Evolutionary conservation across 139 green algal species (phyloP).

Genomic region (Tetradesmus lagerheimii): DNA sequence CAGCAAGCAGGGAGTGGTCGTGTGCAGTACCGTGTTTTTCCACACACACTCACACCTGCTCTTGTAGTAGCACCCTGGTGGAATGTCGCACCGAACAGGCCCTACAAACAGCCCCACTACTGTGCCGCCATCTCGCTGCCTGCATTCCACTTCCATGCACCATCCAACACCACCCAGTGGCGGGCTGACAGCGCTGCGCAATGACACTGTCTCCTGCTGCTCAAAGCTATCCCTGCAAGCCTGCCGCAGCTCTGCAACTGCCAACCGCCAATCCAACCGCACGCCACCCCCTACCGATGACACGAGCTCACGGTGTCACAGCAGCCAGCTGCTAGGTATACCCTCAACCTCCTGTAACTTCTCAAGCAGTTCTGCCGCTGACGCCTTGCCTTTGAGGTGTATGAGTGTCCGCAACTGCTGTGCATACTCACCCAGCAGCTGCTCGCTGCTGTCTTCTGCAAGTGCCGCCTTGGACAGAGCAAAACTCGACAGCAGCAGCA

Average conservation of each 20-base stretch:
- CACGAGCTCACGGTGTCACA: background rate
- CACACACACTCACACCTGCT: no score
- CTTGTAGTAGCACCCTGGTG: no score
- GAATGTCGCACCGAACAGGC: no score
- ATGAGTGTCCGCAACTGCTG: background rate
- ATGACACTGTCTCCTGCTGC: background rate
- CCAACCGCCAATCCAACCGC: background rate
- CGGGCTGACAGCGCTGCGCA: background rate
- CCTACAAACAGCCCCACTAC: no score
- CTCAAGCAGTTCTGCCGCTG: background rate
- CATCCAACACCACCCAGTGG: background rate
- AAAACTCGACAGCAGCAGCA: background rate
- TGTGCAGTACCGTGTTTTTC: no score
- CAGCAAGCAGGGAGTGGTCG: no score
- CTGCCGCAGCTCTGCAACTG: background rate
- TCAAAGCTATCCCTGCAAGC: background rate
- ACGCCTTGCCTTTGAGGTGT: background rate
- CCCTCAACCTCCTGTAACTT: background rate
- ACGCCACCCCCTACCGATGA: background rate
- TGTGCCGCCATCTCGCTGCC: no score
- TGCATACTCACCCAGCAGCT: background rate
- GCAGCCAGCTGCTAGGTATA: background rate
- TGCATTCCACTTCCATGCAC: background rate
- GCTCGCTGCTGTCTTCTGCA: background rate
- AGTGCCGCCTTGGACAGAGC: background rate